Base-by-base conservation (phyloP, 768 basidiomycete species). In the Glaciozyma martinii region DNA sequence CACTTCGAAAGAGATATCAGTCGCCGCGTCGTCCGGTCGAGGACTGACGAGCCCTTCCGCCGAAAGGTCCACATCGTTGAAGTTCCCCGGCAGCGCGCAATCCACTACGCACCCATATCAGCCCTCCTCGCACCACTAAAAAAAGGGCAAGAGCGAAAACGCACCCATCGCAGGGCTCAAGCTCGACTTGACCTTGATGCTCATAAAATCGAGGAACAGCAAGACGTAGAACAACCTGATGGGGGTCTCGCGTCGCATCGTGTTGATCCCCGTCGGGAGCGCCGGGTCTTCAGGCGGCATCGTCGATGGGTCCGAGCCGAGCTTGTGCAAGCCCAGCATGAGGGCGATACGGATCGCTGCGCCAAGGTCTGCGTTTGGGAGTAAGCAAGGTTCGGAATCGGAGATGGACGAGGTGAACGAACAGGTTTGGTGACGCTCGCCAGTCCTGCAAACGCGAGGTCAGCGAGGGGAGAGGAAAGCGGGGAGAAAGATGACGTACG, bases 61-160 rank as follows among this genome's bases (percentile, higher is more conserved):
- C 53, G 43, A 40, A 10, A 65, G 54, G 55, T 60, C 63, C 16
- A 21, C n/a, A 27, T 65, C 63, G 59, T 59, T 56, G 33, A 44
- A 65, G 59, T 65, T 65, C 32, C 59, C 58, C 3, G 63, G 63
- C 1, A 55, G 47, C 3, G 62, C 56, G 15, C 47, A 63, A 27
- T 57, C 58, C n/a, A 59, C 43, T 32, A 23, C n/a, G 27, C 2
- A 8, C 23, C 23, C 21, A 4, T 16, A 19, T 32, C 6, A 29
- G 30, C 37, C 12, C 6, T 10, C 8, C 46, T 9, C 50, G 27
- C 13, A 16, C 50, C 9, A 3, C n/a, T 5, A 29, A 52, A 5
- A 5, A 21, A 16, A 49, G n/a, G n/a, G 46, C n/a, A 10, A 52
- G 50, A 52, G n/a, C 3, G 5, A 54, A 7, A 27, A 42, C 56